A percentile compares a stretch with the other conserved stretches of the same genome.
phyloP scores from a whole-genome alignment of 139 green algal species.

The Coelastrella sp. region DNA sequence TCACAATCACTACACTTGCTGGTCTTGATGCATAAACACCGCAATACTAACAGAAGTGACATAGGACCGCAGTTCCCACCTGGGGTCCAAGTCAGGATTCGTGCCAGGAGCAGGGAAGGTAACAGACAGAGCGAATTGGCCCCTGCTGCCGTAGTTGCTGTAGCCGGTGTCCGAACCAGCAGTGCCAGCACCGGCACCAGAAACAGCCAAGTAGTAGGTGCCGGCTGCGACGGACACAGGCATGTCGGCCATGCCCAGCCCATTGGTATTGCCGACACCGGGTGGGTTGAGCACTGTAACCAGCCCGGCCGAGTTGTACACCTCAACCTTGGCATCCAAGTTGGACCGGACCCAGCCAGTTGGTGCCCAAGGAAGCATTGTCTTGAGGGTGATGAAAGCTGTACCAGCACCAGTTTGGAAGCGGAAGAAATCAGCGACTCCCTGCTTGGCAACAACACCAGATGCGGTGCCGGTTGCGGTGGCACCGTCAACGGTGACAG shows the following conservation, averaged over 20 bases:
- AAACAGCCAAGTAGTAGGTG: conserved; percentile 13
- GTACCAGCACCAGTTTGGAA: background rate
- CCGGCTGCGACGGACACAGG: background rate
- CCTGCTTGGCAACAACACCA: background rate
- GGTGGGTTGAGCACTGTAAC: background rate
- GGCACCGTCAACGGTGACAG: background rate
- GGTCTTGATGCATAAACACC: too few species aligned
- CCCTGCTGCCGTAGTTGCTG: background rate
- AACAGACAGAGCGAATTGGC: conserved; percentile 1
- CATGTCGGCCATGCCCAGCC: background rate
- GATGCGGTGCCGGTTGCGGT: background rate
- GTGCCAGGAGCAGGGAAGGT: background rate
- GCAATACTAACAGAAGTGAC: too few species aligned
- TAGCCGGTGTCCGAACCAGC: background rate
- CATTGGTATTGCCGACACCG: background rate
- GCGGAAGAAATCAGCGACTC: background rate
- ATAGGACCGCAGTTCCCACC: too few species aligned
- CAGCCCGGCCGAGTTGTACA: background rate
- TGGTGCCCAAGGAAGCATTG: background rate
- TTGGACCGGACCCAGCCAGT: background rate
- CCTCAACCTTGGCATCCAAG: background rate
- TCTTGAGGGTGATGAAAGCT: background rate
- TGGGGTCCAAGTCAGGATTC: too few species aligned
- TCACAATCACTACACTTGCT: too few species aligned
- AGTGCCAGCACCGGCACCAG: background rate